These are phyloP conservation scores for Microbotryomycetes sp. DNA, from an alignment of 1,284 basidiomycete species.

Conservation along the genomic window DNA sequence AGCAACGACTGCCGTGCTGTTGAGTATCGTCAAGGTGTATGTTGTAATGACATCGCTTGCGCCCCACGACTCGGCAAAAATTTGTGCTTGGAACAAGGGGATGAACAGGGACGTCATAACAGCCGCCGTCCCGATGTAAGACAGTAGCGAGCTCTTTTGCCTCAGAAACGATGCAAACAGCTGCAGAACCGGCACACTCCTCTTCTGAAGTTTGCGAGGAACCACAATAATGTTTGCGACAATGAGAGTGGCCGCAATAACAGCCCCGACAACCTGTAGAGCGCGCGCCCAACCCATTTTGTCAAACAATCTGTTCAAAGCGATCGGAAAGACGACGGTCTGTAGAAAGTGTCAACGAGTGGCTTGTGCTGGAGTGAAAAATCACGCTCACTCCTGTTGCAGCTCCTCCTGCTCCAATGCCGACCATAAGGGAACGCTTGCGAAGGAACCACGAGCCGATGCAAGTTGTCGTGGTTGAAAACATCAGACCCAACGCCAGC, in stretches of 20 bases:
- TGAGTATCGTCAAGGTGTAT: constrained; percentile 9
- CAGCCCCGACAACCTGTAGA: not conserved
- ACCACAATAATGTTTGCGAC: constrained; percentile 15
- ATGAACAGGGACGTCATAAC: constrained; percentile 18
- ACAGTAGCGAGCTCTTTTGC: constrained; percentile 4
- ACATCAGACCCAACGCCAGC: constrained; percentile 9
- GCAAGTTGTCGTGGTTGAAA: not conserved
- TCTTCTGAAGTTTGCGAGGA: constrained; percentile 1
- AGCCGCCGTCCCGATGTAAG: not conserved
- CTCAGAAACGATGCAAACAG: constrained; percentile 1
- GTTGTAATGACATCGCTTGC: not conserved
- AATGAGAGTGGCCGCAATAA: not conserved
- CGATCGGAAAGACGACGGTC: constrained; percentile 10
- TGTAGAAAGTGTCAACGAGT: not conserved
- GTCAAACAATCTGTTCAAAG: constrained; percentile 3
- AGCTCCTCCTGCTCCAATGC: not conserved
- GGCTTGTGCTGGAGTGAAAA: not conserved
- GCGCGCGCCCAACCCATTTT: not conserved
- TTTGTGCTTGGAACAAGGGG: constrained; percentile 13
- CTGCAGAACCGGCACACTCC: not conserved
- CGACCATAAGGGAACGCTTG: constrained; percentile 12
- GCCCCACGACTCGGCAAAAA: not conserved
- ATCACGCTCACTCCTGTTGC: not conserved
- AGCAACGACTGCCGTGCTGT: constrained; percentile 5
- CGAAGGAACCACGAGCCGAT: constrained; percentile 14